phyloP scores from a whole-genome alignment of 805 yeast species.

The Metschnikowia hibisci region DNA sequence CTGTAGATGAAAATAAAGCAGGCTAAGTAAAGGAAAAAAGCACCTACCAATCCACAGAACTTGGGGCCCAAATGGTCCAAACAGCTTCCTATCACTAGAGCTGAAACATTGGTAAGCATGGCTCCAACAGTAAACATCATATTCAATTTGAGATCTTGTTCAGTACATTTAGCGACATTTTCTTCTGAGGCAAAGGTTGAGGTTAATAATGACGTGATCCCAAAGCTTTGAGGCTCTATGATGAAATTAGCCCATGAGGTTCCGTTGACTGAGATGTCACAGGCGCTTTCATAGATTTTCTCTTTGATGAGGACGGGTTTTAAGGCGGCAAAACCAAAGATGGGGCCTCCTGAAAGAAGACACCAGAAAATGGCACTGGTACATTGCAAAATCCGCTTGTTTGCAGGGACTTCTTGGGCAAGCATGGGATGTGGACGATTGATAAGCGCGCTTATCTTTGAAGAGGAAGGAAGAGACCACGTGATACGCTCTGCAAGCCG shows the following conservation, averaged over 20 bases:
- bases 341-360: slow-evolving; percentile 53
- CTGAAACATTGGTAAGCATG: slow-evolving; percentile 51
- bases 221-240: slow-evolving; percentile 12
- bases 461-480: too few species aligned
- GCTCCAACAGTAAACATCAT: slow-evolving; percentile 60
- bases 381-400: slow-evolving; percentile 33
- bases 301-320: slow-evolving; percentile 50
- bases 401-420: slow-evolving; percentile 11
- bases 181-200: slow-evolving; percentile 18
- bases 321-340: slow-evolving; percentile 58
- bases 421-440: slow-evolving; percentile 7
- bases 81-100: slow-evolving; percentile 46
- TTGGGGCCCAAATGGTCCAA: slow-evolving; percentile 51
- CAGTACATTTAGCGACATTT: slow-evolving; percentile 42
- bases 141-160: slow-evolving; percentile 52
- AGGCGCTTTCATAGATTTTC: slow-evolving; percentile 42
- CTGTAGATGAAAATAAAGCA: slow-evolving; percentile 45
- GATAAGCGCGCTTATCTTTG: too few species aligned
- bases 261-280: slow-evolving; percentile 25
- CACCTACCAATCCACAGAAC: slow-evolving; percentile 51
- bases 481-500: too few species aligned
- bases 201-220: slow-evolving; percentile 8
- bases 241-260: slow-evolving; percentile 14
- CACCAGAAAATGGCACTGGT: slow-evolving; percentile 53
- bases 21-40: slow-evolving; percentile 43